Evolutionary conservation across 2,329 filamentous ascomycete species (phyloP).

Genomic region (Coleophoma eucalyptorum): DNA sequence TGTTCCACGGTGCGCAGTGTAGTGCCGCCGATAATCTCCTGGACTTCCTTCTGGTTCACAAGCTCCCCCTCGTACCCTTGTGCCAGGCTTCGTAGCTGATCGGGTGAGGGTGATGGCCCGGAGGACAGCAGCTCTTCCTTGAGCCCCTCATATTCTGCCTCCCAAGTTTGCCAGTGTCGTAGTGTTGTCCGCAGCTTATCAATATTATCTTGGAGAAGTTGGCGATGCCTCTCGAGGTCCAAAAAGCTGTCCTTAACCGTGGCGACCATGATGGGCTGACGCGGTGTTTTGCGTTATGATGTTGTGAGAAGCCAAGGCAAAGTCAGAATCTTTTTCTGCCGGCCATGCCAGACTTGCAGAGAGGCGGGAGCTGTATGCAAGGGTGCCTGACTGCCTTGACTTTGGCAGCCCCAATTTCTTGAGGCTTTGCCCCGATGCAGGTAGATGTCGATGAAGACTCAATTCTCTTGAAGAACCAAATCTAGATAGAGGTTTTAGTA

Average conservation of each 20-base stretch:
- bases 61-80: conserved; percentile 51
- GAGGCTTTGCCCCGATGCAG: too few relatives aligned
- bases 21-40: conserved; percentile 36
- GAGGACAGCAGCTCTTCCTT: conserved; percentile 69
- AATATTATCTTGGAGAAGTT: conserved; percentile 72
- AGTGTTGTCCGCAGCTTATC: conserved; percentile 70
- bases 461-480: too few relatives aligned
- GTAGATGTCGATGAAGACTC: too few relatives aligned
- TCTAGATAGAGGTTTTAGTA: too few relatives aligned
- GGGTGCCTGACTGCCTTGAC: too few relatives aligned
- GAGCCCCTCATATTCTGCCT: conserved; percentile 85
- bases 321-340: background rate
- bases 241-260: conserved; percentile 40
- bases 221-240: conserved; percentile 71
- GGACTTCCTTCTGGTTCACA: conserved; percentile 54
- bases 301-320: background rate
- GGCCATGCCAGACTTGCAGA: background rate
- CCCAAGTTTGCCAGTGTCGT: conserved; percentile 85
- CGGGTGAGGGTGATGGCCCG: conserved; percentile 38
- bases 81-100: conserved; percentile 50
- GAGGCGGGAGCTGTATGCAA: too few relatives aligned
- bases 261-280: conserved; percentile 16
- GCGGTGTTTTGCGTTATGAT: background rate
- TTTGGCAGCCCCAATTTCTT: too few relatives aligned
- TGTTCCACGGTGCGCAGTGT: conserved; percentile 54